Base-by-base conservation (phyloP, 2,329 filamentous ascomycete genomes). In the Botryosphaeria agaves region DNA sequence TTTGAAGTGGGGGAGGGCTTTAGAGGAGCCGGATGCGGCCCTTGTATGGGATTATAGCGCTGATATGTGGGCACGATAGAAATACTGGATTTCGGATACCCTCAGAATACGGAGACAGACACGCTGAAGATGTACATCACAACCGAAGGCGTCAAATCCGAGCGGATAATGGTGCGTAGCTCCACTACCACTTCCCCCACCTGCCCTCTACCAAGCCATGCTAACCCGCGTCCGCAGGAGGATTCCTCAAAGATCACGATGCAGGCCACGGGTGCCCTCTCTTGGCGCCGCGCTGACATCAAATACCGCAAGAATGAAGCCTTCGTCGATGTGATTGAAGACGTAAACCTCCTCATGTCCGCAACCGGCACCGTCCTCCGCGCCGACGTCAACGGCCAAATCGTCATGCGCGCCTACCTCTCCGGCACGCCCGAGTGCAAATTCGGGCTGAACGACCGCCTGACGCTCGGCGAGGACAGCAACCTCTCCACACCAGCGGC, bases 51-150 rank as follows among this genome's bases (percentile, higher is more conserved):
- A 31, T 20, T 14, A 12, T 34, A 23, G 9, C 29, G 18, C 34
- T 41, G 16, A 49, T 35, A 14, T 23, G 26, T 12, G 23, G n/a
- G 26, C 16, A 21, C 7, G 28, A 14, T 43, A 89, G 89, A 98
- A 61, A 94, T 98, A 48, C 74, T 98, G 52, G 89, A 98, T 57
- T 98, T 98, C 57, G 89, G 89, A 38, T 98, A 98, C 53, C 89
- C 89, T 19, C 89, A 98, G 55, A 95, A 95, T 55, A 98, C 89
- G 38, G 89, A 98, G 59, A 93, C 87, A 32, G 89, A 98, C 54
- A 95, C 89, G 11, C 65, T 98, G 45, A 98, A 98, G 60, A 95
- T 95, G 87, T 98, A 98, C 65, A 98, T 98, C 49, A 98, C 91
- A 26, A 98, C 89, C 20, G 89, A 98, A 61, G 89, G 89, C 34